Conservation (phyloP, 1,284 basidiomycete genomes). For the Cryptococcus amylolentus region DNA sequence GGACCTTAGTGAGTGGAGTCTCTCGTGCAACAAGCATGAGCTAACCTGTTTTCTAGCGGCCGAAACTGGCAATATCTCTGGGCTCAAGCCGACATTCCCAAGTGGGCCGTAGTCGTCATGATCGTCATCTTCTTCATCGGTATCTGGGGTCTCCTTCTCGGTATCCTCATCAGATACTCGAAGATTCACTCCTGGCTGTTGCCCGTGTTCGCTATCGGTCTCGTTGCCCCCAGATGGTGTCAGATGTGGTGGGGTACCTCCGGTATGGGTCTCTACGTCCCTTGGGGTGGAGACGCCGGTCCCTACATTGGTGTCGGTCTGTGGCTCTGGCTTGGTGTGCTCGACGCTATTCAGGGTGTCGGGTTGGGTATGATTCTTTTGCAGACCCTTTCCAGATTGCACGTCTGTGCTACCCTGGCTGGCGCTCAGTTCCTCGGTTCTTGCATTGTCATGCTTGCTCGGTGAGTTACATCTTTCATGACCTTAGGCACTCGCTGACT, state of each 20-base stretch:
- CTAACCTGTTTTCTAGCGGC: constrained; percentile 57
- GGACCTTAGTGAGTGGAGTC: constrained; percentile 59
- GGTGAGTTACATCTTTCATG: constrained; percentile 19
- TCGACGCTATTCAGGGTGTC: constrained; percentile 88
- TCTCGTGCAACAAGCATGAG: neutral
- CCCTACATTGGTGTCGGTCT: constrained; percentile 81
- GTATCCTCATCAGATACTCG: constrained; percentile 72
- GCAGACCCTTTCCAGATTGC: constrained; percentile 83
- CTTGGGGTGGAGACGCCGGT: constrained; percentile 78
- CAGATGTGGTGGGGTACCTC: constrained; percentile 58
- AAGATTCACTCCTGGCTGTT: constrained; percentile 91
- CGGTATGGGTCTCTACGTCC: constrained; percentile 65
- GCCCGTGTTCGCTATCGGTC: constrained; percentile 86
- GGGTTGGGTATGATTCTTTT: constrained; percentile 90
- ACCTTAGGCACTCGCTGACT: constrained; percentile 5
- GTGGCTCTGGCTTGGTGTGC: constrained; percentile 90
- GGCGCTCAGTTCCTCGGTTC: constrained; percentile 64
- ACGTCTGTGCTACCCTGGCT: constrained; percentile 85
- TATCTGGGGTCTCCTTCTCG: constrained; percentile 72
- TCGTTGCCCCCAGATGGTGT: constrained; percentile 89
- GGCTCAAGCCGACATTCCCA: constrained; percentile 68
- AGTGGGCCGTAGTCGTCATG: constrained; percentile 75
- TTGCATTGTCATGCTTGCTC: constrained; percentile 48
- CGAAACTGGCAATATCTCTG: constrained; percentile 92
- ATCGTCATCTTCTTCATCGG: constrained; percentile 78